Conservation (phyloP, 495 filamentous ascomycete species). For the Aspergillus avenaceus region DNA sequence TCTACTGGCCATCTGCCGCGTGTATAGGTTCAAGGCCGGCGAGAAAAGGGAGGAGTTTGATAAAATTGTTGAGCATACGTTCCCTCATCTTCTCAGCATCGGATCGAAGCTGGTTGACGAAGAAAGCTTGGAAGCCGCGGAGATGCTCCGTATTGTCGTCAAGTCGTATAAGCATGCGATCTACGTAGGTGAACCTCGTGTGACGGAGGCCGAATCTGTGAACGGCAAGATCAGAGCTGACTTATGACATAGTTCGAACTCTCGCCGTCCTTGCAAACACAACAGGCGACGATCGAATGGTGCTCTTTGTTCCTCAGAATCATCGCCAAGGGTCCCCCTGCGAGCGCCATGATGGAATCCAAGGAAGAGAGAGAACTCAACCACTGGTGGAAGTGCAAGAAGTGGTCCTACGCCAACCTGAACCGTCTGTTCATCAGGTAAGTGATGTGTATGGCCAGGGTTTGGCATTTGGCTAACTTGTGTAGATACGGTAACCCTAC, state of each 20-base stretch:
- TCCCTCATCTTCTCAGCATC: slow-evolving; percentile 85
- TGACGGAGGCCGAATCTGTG: background rate
- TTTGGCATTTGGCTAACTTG: slow-evolving; percentile 9
- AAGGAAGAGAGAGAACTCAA: slow-evolving; percentile 83
- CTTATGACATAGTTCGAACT: slow-evolving; percentile 71
- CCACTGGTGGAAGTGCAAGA: slow-evolving; percentile 99
- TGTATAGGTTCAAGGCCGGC: slow-evolving; percentile 87
- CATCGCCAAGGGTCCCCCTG: slow-evolving; percentile 79
- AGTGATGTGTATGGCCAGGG: slow-evolving; percentile 16
- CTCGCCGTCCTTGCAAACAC: slow-evolving; percentile 66
- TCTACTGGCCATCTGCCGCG: slow-evolving; percentile 84
- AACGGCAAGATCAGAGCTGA: slow-evolving; percentile 13
- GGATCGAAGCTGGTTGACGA: slow-evolving; percentile 85
- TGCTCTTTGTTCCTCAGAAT: slow-evolving; percentile 89
- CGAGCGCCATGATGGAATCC: slow-evolving; percentile 74
- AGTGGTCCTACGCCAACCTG: slow-evolving; percentile 96
- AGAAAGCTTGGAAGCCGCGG: slow-evolving; percentile 85
- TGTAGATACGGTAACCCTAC: slow-evolving; percentile 83
- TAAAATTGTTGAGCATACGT: slow-evolving; percentile 85
- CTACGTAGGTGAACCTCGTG: slow-evolving; percentile 61
- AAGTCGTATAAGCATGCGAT: slow-evolving; percentile 98
- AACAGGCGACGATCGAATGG: slow-evolving; percentile 86
- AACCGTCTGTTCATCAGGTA: slow-evolving; percentile 93
- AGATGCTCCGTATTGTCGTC: slow-evolving; percentile 91
- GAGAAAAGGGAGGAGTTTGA: slow-evolving; percentile 84